These are phyloP conservation scores for Penicilliopsis zonata DNA, from an alignment of 495 filamentous ascomycete species.

Conservation along the genomic window DNA sequence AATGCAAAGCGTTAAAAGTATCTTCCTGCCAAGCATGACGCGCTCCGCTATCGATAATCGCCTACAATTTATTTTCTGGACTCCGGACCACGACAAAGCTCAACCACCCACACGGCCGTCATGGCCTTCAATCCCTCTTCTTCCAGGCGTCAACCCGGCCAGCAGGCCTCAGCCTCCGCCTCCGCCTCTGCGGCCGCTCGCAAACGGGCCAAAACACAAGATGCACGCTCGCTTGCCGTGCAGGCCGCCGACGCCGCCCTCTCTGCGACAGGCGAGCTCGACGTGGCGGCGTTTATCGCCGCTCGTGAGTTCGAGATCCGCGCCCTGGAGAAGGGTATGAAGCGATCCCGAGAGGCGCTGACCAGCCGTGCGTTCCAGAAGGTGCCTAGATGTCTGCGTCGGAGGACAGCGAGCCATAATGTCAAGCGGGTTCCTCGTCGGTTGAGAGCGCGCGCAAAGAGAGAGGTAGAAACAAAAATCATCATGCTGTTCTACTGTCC, in stretches of 20 bases:
- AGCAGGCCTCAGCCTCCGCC: too few relatives aligned
- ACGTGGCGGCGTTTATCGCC: slow-evolving; percentile 68
- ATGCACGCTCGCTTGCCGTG: slow-evolving; percentile 59
- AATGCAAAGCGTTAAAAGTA: too few relatives aligned
- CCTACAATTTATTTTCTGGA: background rate
- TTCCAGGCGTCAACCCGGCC: slow-evolving; percentile 22
- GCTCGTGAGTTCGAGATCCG: slow-evolving; percentile 82
- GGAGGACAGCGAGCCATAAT: slow-evolving; percentile 91
- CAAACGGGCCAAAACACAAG: slow-evolving; percentile 54
- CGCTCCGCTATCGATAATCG: slow-evolving; percentile 5
- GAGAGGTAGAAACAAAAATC: slow-evolving; percentile 44
- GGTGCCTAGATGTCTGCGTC: slow-evolving; percentile 70
- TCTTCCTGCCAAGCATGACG: too few relatives aligned
- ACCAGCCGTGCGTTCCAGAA: slow-evolving; percentile 76
- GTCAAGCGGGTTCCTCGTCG: slow-evolving; percentile 79
- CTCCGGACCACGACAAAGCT: background rate
- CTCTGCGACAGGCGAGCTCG: slow-evolving; percentile 60
- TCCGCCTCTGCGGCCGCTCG: slow-evolving; percentile 21
- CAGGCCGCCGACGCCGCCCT: slow-evolving; percentile 62
- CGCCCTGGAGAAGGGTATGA: slow-evolving; percentile 69
- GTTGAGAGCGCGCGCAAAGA: slow-evolving; percentile 54
- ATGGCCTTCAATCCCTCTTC: slow-evolving; percentile 22
- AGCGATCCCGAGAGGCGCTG: slow-evolving; percentile 51
- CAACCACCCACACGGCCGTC: slow-evolving; percentile 4
- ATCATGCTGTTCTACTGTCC: too few relatives aligned